A percentile compares a stretch with the other conserved stretches of the same genome.
These are phyloP conservation scores for Vanilla planifolia DNA, from an alignment of 106 monocot genomes.

Conservation along the genomic window DNA sequence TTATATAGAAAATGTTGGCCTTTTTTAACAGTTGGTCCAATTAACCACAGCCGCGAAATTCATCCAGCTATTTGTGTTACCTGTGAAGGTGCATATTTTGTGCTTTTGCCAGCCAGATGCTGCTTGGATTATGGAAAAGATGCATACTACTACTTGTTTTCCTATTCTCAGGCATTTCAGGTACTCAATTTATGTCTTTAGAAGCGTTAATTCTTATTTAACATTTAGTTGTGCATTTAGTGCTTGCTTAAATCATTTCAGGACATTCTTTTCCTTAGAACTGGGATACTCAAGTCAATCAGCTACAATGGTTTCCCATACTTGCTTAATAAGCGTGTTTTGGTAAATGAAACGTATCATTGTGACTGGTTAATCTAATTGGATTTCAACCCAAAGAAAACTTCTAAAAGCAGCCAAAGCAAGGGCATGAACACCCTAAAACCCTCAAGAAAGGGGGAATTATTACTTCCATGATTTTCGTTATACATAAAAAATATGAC, in stretches of 20 bases:
- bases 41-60: not conserved
- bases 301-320: no score
- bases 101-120: not conserved
- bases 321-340: no score
- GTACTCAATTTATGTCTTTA: not conserved
- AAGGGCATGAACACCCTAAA: no score
- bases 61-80: not conserved
- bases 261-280: not conserved
- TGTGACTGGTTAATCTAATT: no score
- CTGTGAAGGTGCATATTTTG: not conserved
- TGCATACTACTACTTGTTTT: slow-evolving; percentile 6
- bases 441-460: no score
- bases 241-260: not conserved
- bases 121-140: slow-evolving; percentile 5
- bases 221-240: not conserved
- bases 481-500: no score
- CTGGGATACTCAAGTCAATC: not conserved
- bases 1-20: not conserved
- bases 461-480: not conserved
- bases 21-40: not conserved
- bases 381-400: no score
- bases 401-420: no score
- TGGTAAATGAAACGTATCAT: no score
- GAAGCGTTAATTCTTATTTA: not conserved
- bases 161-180: slow-evolving; percentile 4